These are phyloP conservation scores for Metschnikowia orientalis DNA, from an alignment of 805 yeast genomes.

Conservation along the genomic window DNA sequence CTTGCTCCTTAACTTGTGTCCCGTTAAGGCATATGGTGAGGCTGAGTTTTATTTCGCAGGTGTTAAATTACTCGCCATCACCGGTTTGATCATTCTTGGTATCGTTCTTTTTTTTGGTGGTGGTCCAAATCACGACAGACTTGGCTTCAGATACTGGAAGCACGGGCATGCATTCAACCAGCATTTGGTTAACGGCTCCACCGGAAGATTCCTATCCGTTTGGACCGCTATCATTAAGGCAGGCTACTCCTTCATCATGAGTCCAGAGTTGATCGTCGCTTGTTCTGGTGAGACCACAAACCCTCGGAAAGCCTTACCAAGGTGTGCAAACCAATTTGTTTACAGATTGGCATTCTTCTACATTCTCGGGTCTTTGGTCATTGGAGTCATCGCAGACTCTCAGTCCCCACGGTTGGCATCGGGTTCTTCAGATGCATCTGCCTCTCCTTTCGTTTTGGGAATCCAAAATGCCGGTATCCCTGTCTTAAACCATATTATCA, in stretches of 20 bases:
- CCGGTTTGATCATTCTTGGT: conserved; percentile 20
- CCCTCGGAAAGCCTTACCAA: conserved; percentile 58
- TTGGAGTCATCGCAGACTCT: conserved; percentile 36
- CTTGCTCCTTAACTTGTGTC: conserved; percentile 15
- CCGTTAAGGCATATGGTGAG: conserved; percentile 18
- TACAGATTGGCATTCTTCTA: conserved; percentile 45
- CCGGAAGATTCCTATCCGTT: conserved; percentile 20
- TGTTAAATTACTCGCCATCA: conserved; percentile 18
- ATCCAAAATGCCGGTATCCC: conserved; percentile 65
- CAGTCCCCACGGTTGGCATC: conserved; percentile 22
- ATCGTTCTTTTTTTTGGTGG: conserved; percentile 20
- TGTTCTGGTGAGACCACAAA: conserved; percentile 56
- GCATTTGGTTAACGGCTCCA: conserved; percentile 36
- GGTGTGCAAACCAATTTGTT: conserved; percentile 57
- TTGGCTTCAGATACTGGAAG: conserved; percentile 21
- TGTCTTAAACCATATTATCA: conserved; percentile 71
- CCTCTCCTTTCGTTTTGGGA: conserved; percentile 78
- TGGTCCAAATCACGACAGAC: conserved; percentile 19
- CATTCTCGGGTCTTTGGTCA: conserved; percentile 37
- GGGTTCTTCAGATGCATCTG: conserved; percentile 46
- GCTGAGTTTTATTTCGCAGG: conserved; percentile 19
- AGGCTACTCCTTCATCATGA: conserved; percentile 25
- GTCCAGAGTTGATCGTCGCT: conserved; percentile 52
- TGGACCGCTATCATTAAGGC: conserved; percentile 27
- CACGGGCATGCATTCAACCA: conserved; percentile 34